These are phyloP conservation scores for Papiliotrema terrestris DNA, from an alignment of 1,284 basidiomycete genomes.

Conservation along the genomic window DNA sequence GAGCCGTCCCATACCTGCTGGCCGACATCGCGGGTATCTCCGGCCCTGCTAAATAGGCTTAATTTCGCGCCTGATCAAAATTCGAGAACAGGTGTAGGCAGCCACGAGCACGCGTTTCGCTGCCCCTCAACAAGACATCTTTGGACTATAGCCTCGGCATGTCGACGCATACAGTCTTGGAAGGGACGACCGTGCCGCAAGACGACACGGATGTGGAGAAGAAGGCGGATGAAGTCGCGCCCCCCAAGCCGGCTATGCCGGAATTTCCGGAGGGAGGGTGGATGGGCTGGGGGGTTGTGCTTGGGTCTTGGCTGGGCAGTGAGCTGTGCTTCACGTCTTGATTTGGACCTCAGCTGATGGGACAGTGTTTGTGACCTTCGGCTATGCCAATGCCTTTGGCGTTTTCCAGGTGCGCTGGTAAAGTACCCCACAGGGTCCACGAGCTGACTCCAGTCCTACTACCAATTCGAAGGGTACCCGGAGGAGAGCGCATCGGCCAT, in stretches of 20 bases:
- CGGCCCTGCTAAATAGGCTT: too few relatives aligned
- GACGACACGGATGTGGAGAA: too few relatives aligned
- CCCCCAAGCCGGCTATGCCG: neutral
- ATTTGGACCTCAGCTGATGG: neutral
- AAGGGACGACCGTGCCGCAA: too few relatives aligned
- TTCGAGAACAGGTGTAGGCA: too few relatives aligned
- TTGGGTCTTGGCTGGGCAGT: neutral
- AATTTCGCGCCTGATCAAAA: too few relatives aligned
- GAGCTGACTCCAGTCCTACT: constrained; percentile 19
- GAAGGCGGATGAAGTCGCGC: too few relatives aligned
- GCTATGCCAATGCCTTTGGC: constrained; percentile 1
- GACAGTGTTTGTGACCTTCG: constrained; percentile 1
- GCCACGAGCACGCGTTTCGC: too few relatives aligned
- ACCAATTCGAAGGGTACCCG: constrained; percentile 21
- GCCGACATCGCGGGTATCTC: too few relatives aligned
- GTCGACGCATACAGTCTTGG: too few relatives aligned
- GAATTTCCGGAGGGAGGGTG: constrained; percentile 1
- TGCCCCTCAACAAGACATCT: too few relatives aligned
- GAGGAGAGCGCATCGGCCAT: constrained; percentile 22
- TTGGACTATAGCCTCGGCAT: too few relatives aligned
- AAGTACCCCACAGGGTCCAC: neutral
- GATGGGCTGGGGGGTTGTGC: neutral
- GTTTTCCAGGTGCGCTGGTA: constrained; percentile 1
- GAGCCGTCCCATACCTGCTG: too few relatives aligned
- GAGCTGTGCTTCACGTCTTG: neutral